Conservation (phyloP, 1,139 yeast species). For the Protomyces inundatus region DNA sequence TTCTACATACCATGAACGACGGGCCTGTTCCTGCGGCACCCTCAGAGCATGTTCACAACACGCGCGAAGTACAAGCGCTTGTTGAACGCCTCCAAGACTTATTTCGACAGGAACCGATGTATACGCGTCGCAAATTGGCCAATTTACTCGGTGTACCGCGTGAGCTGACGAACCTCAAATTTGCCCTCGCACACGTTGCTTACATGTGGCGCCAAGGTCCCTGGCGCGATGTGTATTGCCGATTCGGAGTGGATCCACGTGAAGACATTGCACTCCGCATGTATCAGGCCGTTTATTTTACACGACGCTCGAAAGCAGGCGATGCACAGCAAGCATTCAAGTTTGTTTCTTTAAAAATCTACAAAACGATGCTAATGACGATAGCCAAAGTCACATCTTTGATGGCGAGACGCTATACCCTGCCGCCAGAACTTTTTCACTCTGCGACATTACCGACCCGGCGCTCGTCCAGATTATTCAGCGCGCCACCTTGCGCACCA, state of each 20-base stretch:
- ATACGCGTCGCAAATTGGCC: slow-evolving; percentile 75
- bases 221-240: slow-evolving; percentile 85
- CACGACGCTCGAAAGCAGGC: slow-evolving; percentile 35
- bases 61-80: slow-evolving; percentile 39
- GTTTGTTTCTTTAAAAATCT: slow-evolving; percentile 23
- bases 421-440: slow-evolving; percentile 63
- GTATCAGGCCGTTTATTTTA: slow-evolving; percentile 82
- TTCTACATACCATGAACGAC: slow-evolving; percentile 11
- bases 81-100: slow-evolving; percentile 50
- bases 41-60: slow-evolving; percentile 41
- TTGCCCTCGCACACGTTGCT: slow-evolving; percentile 77
- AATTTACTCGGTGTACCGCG: slow-evolving; percentile 50
- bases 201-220: slow-evolving; percentile 85
- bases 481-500: slow-evolving; percentile 38
- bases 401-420: slow-evolving; percentile 65
- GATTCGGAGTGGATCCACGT: slow-evolving; percentile 74
- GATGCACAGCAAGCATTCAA: neutral
- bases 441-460: slow-evolving; percentile 74
- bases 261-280: slow-evolving; percentile 50
- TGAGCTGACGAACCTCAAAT: slow-evolving; percentile 49
- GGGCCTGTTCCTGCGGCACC: slow-evolving; percentile 44
- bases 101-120: slow-evolving; percentile 70
- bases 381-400: slow-evolving; percentile 48
- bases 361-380: slow-evolving; percentile 37
- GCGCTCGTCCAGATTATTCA: slow-evolving; percentile 52